A percentile compares a stretch with the other conserved stretches of the same genome.
Conservation (phyloP, 75 land plant genomes). For the Selaginella tamariscina region DNA sequence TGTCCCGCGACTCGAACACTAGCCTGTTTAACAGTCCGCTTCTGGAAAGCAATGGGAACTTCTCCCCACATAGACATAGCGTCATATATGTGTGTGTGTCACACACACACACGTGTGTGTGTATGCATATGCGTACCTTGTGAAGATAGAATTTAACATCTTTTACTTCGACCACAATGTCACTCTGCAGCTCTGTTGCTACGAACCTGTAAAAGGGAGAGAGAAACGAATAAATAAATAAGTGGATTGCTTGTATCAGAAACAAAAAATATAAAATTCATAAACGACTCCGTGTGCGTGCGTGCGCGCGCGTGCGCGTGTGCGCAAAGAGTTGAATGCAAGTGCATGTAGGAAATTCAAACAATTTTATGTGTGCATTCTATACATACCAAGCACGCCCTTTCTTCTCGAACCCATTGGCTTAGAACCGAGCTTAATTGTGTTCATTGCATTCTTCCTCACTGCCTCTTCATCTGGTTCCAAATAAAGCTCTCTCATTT, state of each 20-base stretch:
- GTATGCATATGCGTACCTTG: constrained; percentile 35
- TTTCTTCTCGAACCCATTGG: background rate
- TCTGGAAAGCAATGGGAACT: constrained; percentile 6
- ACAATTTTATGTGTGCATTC: too few species aligned
- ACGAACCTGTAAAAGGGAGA: too few species aligned
- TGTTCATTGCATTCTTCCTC: background rate
- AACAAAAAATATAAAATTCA: background rate
- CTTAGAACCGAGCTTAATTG: background rate
- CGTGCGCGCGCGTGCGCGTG: too few species aligned
- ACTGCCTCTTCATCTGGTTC: background rate
- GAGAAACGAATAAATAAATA: too few species aligned
- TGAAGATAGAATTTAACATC: constrained; percentile 57
- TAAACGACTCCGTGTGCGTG: too few species aligned
- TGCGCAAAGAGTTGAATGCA: background rate
- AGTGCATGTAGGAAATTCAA: too few species aligned
- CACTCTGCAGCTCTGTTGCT: constrained; percentile 64
- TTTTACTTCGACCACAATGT: constrained; percentile 48
- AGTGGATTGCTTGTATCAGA: too few species aligned
- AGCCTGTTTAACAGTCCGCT: background rate
- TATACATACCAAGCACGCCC: background rate
- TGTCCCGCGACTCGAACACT: constrained; percentile 5
- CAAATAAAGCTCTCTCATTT: background rate
- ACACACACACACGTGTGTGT: too few species aligned
- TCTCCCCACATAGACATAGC: too few species aligned
- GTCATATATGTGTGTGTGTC: too few species aligned